These are phyloP conservation scores for Solanum sejunctum DNA, from an alignment of 257 asterid genomes.

Conservation along the genomic window DNA sequence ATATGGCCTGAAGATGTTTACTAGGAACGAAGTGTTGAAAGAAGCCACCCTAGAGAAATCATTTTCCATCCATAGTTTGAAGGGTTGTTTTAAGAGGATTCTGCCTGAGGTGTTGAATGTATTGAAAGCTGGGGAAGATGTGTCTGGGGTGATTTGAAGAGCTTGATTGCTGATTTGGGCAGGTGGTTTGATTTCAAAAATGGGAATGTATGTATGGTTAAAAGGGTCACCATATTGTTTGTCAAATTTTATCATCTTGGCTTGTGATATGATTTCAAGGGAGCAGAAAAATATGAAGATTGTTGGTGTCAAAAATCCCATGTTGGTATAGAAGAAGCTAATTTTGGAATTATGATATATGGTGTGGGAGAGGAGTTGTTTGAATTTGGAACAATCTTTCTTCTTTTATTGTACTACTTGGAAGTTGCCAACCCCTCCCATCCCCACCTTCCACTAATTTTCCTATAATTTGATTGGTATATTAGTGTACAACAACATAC, in stretches of 20 bases:
- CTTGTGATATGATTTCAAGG: constrained; percentile 10
- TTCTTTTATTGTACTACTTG: background rate
- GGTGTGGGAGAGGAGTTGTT: background rate
- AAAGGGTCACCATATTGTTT: constrained; percentile 17
- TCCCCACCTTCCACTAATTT: background rate
- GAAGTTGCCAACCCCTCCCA: background rate
- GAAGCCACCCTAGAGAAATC: background rate
- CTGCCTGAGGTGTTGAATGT: constrained; percentile 31
- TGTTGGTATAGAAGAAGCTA: background rate
- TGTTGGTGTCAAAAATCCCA: constrained; percentile 15
- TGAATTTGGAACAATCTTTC: background rate
- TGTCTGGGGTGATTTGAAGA: constrained; percentile 67
- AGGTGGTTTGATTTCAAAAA: background rate
- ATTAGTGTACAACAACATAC: too few species aligned
- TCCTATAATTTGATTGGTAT: background rate
- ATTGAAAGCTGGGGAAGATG: constrained; percentile 1
- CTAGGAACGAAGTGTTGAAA: constrained; percentile 20
- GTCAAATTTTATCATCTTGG: constrained; percentile 4
- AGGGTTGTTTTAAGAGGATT: constrained; percentile 7
- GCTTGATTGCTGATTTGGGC: constrained; percentile 38
- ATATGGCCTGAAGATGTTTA: background rate
- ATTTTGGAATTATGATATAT: background rate
- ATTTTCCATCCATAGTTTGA: constrained; percentile 47
- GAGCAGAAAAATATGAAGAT: constrained; percentile 10
- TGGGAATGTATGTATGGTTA: background rate